These are phyloP conservation scores for Talaromyces sp. DNA, from an alignment of 2,329 filamentous ascomycete genomes.

Conservation along the genomic window DNA sequence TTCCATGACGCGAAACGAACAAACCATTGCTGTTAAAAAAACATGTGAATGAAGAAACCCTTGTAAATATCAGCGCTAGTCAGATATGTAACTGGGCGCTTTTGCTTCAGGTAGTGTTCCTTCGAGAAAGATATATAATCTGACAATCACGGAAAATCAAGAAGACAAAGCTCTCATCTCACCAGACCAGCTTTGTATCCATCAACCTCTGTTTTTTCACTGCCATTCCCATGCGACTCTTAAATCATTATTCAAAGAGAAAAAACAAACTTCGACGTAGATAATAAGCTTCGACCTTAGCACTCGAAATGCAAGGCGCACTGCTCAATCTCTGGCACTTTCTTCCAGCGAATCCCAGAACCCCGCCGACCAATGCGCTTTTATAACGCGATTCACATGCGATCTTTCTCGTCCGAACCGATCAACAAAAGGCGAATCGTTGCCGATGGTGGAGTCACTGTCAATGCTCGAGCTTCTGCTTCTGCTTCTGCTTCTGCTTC, in stretches of 20 bases:
- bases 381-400: background rate
- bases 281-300: background rate
- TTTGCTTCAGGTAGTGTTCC: background rate
- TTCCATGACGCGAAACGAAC: background rate
- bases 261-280: background rate
- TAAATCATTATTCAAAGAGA: background rate
- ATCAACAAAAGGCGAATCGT: background rate
- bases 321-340: background rate
- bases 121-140: background rate
- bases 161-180: background rate
- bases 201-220: background rate
- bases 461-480: background rate
- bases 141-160: background rate
- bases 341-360: constrained; percentile 5
- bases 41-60: background rate
- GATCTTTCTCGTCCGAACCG: background rate
- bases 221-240: background rate
- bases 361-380: background rate
- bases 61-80: background rate
- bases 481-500: background rate
- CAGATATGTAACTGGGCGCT: background rate
- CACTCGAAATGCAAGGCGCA: background rate
- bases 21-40: background rate
- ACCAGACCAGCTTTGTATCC: background rate
- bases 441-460: background rate